Evolutionary conservation across 352 stramenopile species (phyloP), one percentile per base, ranked within the genome.

Genomic region (Phytophthora multivora): DNA sequence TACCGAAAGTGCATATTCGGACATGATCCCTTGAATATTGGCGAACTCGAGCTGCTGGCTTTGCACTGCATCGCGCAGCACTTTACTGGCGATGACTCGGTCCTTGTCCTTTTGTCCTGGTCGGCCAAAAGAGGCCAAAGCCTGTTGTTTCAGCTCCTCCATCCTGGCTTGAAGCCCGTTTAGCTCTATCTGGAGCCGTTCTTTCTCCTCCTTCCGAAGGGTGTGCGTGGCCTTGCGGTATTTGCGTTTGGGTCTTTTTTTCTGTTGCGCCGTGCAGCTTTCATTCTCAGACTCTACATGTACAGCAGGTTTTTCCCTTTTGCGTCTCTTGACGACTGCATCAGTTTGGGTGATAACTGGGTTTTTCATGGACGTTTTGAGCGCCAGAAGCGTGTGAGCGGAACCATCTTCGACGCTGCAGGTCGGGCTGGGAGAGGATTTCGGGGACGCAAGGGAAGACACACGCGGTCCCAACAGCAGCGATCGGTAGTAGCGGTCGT

Each of bases 1-100:
- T 66, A 77, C 66, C 39, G 51, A 73, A 28, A 79, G 41, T 46
- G 66, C 70, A 36, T 79, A 79, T 39, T 79, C 66, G 21, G 70
- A 79, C 59, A 79, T 74, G 38, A 75, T 76, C 13, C 57, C 70
- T 52, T 79, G 70, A 45, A 73, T 71, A 18, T 67, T 73, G 53
- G 70, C 66, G 8, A 79, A 73, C 38, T 69, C 57, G n/a, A 74
- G 58, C 43, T 75, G 70, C 11, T 79, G 70, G 11, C 26, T 49
- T 33, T 78, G 66, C 6, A 78, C 70, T 3, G 70, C 70, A 49
- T 78, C 70, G 10, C 66, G 70, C 8, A 78, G 53, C 18, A 72
- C 66, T 42, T 73, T 66, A 15, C 56, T 71, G 25, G 62, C 52
- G 36, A 77, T 62, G 28, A 59, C n/a, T 47, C 59, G 62, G 45